Percentiles rank a stretch among this genome's conserved stretches.
Conservation (phyloP, 257 asterid species). For the Gentiana macrophylla region DNA sequence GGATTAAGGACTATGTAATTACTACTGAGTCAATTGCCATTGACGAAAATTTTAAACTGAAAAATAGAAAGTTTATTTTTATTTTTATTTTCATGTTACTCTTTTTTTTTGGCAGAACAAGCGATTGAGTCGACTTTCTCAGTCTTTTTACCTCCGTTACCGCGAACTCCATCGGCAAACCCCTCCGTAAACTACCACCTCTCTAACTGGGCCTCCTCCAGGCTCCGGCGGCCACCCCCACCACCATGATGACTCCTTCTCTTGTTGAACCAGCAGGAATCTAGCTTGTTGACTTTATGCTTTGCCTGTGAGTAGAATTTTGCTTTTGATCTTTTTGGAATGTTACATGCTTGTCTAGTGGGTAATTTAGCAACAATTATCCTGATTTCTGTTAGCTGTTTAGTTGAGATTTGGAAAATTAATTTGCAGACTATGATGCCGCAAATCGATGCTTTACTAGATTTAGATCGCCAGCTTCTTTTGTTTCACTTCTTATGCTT, state of each 20-base stretch:
- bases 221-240: constrained; percentile 7
- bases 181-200: background rate
- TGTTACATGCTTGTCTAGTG: background rate
- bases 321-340: background rate
- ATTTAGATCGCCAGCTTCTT: constrained; percentile 12
- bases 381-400: background rate
- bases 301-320: constrained; percentile 5
- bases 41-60: too few relatives aligned
- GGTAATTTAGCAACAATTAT: background rate
- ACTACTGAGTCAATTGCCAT: background rate
- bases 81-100: too few relatives aligned
- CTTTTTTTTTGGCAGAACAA: background rate
- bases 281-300: constrained; percentile 4
- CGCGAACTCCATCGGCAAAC: constrained; percentile 5
- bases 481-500: background rate
- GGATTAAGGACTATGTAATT: background rate
- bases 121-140: constrained; percentile 1
- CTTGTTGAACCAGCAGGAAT: background rate
- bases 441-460: background rate
- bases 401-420: background rate
- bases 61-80: too few relatives aligned
- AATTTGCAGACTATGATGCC: background rate
- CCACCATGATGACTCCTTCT: constrained; percentile 2
- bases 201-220: constrained; percentile 7
- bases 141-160: background rate